Base-by-base conservation (phyloP, 805 yeast genomes). In the Wickerhamomyces bisporus region DNA sequence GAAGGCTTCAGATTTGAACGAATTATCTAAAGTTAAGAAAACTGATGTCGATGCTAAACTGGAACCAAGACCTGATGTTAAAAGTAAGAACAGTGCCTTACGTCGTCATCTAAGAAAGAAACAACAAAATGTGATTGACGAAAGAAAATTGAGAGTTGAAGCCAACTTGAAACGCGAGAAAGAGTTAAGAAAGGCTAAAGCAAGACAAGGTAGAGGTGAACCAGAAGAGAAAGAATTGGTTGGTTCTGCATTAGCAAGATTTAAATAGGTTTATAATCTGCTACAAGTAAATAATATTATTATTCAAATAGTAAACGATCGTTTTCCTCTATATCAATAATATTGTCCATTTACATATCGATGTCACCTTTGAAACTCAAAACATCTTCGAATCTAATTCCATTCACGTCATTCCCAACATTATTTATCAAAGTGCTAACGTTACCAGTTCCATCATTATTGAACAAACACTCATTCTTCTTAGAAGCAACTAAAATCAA, bases 61-160 rank as follows among this genome's bases (percentile, higher is more conserved):
- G 3, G 49, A 43, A 18, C 42, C 49, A 26, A 75, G 75, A 46
- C 85, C 95, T 2, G 79, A 79, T 23, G 79, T 79, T 27, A 79
- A 77, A 55, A 84, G 86, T 34, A 84, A 84, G 61, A 86, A 88
- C 63, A 86, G 97, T 8, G 80, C 88, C 2, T 64, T 91, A 43
- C 80, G 96, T 57, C 75, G 80, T 38, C 79, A 80, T 58, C 65
- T 85, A 62, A 79, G 95, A 59, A 89, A 86, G 73, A 84, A 82
- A 71, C 79, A 81, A 39, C 79, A 75, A 58, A 88, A 88, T 55
- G 89, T 88, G 32, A 77, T 89, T 44, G 95, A 87, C 58, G 86
- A 87, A 60, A 79, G 96, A 53, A 81, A 81, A 50, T 54, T 81
- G 57, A 77, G 94, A 47, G 70, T 86, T 11, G 89, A 89, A 57